These are phyloP conservation scores for Abortiporus biennis DNA, from an alignment of 1,284 basidiomycete genomes.

Conservation along the genomic window DNA sequence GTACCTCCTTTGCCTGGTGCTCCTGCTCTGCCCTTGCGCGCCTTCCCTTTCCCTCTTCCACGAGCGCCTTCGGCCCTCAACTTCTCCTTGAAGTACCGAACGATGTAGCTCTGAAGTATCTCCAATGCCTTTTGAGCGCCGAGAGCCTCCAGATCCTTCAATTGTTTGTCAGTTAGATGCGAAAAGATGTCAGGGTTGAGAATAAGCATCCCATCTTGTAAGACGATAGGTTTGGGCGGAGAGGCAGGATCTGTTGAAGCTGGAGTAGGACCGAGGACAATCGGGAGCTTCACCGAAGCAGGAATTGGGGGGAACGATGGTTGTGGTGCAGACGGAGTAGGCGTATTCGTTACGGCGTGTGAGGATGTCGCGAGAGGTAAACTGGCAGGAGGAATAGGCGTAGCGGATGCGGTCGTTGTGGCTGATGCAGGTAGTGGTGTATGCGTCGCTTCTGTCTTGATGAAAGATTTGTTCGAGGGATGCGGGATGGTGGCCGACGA, in stretches of 20 bases:
- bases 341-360: conserved; percentile 12
- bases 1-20: conserved; percentile 8
- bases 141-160: conserved; percentile 73
- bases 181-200: conserved; percentile 84
- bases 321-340: conserved; percentile 15
- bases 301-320: conserved; percentile 25
- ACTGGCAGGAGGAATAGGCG: conserved; percentile 6
- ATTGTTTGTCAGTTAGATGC: conserved; percentile 66
- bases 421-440: conserved; percentile 17
- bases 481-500: conserved; percentile 10
- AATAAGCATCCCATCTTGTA: conserved; percentile 81
- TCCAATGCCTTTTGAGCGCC: conserved; percentile 81
- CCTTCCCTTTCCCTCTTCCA: conserved; percentile 38
- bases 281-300: conserved; percentile 45
- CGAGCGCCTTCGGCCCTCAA: conserved; percentile 39
- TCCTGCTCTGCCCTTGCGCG: conserved; percentile 19
- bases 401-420: conserved; percentile 10
- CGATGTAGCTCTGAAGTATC: conserved; percentile 80
- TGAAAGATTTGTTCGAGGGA: conserved; percentile 11
- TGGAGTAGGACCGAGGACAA: conserved; percentile 54
- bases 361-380: conserved; percentile 9
- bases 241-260: conserved; percentile 27
- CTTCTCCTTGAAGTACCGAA: conserved; percentile 79
- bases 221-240: conserved; percentile 65
- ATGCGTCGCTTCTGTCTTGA: conserved; percentile 4